A percentile compares a stretch with the other conserved stretches of the same genome.
Conservation (phyloP, 257 asterid genomes). For the Solanum pinnatisectum region DNA sequence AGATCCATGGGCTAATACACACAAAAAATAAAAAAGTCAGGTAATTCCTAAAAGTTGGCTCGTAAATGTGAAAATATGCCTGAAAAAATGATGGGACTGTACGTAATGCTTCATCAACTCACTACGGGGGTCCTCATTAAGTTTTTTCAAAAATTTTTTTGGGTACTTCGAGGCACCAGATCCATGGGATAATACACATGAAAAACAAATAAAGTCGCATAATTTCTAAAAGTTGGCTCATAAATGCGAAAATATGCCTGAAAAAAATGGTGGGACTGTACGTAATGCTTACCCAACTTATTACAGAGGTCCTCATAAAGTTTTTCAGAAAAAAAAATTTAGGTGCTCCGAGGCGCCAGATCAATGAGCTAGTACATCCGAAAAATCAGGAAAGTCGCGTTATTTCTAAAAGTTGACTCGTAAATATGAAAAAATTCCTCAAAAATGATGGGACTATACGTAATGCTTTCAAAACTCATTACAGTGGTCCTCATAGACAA, state of each 20-base stretch:
- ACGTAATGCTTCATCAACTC: background rate
- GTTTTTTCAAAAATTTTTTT: background rate
- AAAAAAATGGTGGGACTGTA: background rate
- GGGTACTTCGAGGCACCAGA: background rate
- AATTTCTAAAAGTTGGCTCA: too few relatives aligned
- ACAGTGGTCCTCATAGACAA: fast-evolving
- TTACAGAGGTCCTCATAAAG: too few relatives aligned
- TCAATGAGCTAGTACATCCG: background rate
- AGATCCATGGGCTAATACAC: too few relatives aligned
- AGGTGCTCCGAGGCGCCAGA: background rate
- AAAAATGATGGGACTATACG: background rate
- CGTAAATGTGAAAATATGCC: background rate
- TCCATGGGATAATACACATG: background rate
- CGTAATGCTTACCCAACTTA: too few relatives aligned
- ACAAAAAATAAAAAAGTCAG: too few relatives aligned
- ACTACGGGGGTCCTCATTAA: background rate
- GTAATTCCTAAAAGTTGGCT: background rate
- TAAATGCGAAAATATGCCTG: background rate
- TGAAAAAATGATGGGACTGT: too few relatives aligned
- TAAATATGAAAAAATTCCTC: too few relatives aligned
- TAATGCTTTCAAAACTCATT: too few relatives aligned
- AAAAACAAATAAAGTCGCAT: background rate
- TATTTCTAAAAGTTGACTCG: background rate
- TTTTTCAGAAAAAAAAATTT: too few relatives aligned
- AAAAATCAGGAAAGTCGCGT: too few relatives aligned